Evolutionary conservation across 1,284 basidiomycete genomes (phyloP).

Genomic region (Cryptococcus sp.): DNA sequence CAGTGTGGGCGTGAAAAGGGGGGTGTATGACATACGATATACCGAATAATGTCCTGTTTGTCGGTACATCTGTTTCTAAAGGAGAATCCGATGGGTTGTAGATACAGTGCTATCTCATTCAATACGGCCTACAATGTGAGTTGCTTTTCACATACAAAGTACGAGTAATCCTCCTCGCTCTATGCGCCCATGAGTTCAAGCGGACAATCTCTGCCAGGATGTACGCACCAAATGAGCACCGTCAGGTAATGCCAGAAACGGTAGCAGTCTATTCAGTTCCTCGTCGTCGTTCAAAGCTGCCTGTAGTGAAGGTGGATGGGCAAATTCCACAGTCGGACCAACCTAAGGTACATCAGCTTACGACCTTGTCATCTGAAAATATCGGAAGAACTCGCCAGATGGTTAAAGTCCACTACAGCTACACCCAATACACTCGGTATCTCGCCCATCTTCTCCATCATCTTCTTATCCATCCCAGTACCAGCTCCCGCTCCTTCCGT

Average conservation of each 20-base stretch:
- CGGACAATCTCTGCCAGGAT: not conserved
- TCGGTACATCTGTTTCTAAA: constrained; percentile 35
- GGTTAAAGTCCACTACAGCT: constrained; percentile 85
- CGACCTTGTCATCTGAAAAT: not conserved
- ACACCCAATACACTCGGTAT: constrained; percentile 60
- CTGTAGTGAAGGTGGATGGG: constrained; percentile 51
- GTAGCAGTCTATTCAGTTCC: constrained; percentile 74
- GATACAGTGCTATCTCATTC: constrained; percentile 54
- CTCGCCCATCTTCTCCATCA: not conserved
- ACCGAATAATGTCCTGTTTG: constrained; percentile 71
- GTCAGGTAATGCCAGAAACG: constrained; percentile 96
- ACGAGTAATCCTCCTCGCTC: constrained; percentile 93
- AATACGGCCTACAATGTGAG: not conserved
- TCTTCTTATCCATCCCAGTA: not conserved
- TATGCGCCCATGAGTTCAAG: constrained; percentile 32
- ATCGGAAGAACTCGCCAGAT: constrained; percentile 57
- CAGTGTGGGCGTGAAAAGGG: too few species aligned
- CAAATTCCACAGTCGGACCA: constrained; percentile 83
- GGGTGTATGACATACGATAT: constrained; percentile 64
- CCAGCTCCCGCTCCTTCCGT: not conserved
- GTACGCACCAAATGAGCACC: constrained; percentile 80
- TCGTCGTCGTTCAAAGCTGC: constrained; percentile 72
- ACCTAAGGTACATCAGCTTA: constrained; percentile 14
- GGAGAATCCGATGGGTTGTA: constrained; percentile 39
- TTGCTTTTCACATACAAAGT: constrained; percentile 57